Evolutionary conservation across 352 stramenopile species (phyloP), one percentile per base, ranked within the genome.

Genomic region (Globisporangium radiosum): DNA sequence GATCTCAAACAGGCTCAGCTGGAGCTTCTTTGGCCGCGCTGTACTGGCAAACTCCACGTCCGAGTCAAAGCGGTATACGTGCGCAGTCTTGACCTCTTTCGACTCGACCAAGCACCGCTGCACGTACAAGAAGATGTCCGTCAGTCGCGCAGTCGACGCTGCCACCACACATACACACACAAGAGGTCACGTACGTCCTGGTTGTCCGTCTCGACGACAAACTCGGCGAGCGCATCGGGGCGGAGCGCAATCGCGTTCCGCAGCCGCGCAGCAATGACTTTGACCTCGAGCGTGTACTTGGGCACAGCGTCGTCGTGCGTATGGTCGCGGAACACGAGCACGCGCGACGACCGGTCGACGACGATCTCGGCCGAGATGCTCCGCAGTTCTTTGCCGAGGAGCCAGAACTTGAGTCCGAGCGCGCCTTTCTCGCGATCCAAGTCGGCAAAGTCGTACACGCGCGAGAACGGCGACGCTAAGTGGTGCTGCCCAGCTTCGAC

Each of bases 391-490:
- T 87, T 88, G 13, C 81, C 83, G 47, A 88, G 84, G 33, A 93
- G 63, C 57, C 76, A 77, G 33, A 87, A 90, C 1, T 78, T 84
- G 15, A 94, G 63, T 1, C 80, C 80, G 17, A 89, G 80, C 15
- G 87, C 78, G 38, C 81, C 79, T 55, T 79, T 79, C 33, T 95
- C 81, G 38, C 80, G 65, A 56, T 95, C 85, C 50, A 95, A 52
- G 56, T 93, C 88, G 10, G 84, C 83, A 49, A 95, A 95, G 61
- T 95, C 85, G 58, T 92, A 95, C 37, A 95, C 67, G 10, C 84
- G 76, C 25, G 79, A 86, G 1, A 76, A 78, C 36, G 76, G 74
- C 37, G 77, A 87, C 2, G 80, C 72, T 11, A 76, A 66, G 55
- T 84, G 72, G 49, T 76, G 74, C 7, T 75, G 73, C 3, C 81